Base-by-base conservation (phyloP, 352 stramenopile genomes). In the Phytophthora melonis region DNA sequence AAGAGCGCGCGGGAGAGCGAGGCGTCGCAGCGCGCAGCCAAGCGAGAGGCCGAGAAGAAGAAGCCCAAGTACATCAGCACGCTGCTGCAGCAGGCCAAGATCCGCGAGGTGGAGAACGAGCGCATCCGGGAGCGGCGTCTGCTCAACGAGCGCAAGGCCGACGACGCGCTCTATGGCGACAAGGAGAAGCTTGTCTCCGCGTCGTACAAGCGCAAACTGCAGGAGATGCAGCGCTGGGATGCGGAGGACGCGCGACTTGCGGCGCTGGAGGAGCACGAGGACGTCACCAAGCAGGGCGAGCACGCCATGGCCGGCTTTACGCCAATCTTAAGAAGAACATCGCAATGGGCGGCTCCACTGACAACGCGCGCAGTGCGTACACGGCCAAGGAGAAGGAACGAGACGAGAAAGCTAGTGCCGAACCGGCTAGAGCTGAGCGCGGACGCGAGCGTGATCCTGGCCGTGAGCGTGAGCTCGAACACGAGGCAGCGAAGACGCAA, bases 321-420 rank as follows among this genome's bases (percentile, higher is more conserved):
- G 86, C 91, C 14, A 98, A 97, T 68, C 70, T 98, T 41, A 97
- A 90, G 52, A 97, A 96, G 75, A 98, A 98, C 72, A 94, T 98
- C 71, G 89, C 90, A 11, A 97, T 98, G 93, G 93, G 93, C 43
- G 89, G 89, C 18, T 83, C 90, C 18, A 83, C 86, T 0, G 63
- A 78, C 8, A 85, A 94, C 53, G 82, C 90, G 4, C 85, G 78
- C 5, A 98, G 91, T 68, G 87, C 89, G 2, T 98, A 97, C 81
- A 97, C 93, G 0, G 78, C 84, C 13, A 78, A 77, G 43, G 67
- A 78, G 60, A 32, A 18, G 67, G 36, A 25, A 55, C 50, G 53
- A 57, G 53, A 68, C 13, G 60, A 30, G 18, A 25, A 78, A 39
- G 10, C 16, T 39, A 36, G 23, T 36, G 49, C 66, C 0, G 53